Percentiles rank a stretch among this genome's conserved stretches.
Evolutionary conservation across 805 yeast genomes (phyloP).

Genomic region (Candida glaebosa): DNA sequence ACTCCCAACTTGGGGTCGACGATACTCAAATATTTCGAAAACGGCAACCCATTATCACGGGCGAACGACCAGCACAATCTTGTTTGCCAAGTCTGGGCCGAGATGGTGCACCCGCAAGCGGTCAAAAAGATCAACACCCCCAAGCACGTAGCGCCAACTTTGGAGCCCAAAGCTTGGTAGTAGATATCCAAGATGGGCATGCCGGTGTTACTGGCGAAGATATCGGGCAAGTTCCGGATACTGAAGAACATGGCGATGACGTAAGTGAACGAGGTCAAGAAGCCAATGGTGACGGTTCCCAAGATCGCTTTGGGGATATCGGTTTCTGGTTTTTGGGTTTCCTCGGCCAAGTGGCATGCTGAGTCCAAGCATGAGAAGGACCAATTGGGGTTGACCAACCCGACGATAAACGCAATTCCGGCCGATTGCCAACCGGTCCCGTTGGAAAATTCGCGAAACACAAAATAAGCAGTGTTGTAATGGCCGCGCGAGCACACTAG

Average conservation of each 20-base stretch:
- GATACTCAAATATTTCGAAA: constrained; percentile 33
- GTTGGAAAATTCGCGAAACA: constrained; percentile 18
- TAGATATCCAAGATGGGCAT: constrained; percentile 40
- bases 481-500: constrained; percentile 34
- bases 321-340: constrained; percentile 33
- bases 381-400: constrained; percentile 38
- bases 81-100: constrained; percentile 43
- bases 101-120: constrained; percentile 36
- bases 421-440: constrained; percentile 27
- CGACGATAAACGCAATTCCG: constrained; percentile 36
- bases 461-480: constrained; percentile 26
- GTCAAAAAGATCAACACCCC: constrained; percentile 33
- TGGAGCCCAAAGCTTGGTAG: constrained; percentile 34
- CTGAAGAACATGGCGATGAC: constrained; percentile 40
- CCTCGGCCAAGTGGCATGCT: constrained; percentile 43
- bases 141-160: constrained; percentile 34
- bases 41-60: constrained; percentile 43
- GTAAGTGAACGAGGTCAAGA: constrained; percentile 36
- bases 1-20: constrained; percentile 37
- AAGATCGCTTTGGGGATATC: constrained; percentile 38
- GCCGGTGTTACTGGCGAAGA: constrained; percentile 28
- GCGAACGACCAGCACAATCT: constrained; percentile 43
- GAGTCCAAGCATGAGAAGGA: constrained; percentile 39
- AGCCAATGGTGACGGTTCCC: constrained; percentile 39
- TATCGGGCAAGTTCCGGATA: constrained; percentile 26